A percentile compares a stretch with the other conserved stretches of the same genome.
Evolutionary conservation across 2,329 filamentous ascomycete genomes (phyloP).

Genomic region (Arthrinium phaeospermum): DNA sequence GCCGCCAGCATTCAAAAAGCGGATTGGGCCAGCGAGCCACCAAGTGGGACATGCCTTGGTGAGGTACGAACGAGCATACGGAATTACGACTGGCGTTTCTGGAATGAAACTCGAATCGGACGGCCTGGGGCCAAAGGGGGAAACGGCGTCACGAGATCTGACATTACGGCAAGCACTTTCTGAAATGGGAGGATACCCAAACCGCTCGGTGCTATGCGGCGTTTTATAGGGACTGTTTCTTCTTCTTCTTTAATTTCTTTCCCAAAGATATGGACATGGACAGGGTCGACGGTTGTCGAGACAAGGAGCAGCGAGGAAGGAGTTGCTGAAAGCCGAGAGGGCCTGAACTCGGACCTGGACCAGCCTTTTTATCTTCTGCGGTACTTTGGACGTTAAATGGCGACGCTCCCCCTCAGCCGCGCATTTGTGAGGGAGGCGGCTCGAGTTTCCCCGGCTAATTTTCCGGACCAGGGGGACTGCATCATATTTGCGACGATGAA

Average conservation of each 20-base stretch:
- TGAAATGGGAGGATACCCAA: conserved; percentile 16
- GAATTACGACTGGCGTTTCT: conserved; percentile 16
- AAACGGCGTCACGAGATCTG: conserved; percentile 13
- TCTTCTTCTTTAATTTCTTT: conserved; percentile 13
- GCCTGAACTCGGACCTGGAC: not conserved
- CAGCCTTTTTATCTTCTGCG: not conserved
- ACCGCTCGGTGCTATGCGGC: conserved; percentile 1
- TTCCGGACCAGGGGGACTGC: not conserved
- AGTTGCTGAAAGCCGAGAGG: not conserved
- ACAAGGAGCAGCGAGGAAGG: not conserved
- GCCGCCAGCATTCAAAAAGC: not conserved
- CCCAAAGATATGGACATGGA: not conserved
- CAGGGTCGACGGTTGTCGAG: not conserved
- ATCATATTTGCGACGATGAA: not conserved
- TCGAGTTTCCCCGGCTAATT: not conserved
- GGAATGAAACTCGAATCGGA: conserved; percentile 4
- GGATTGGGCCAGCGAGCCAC: not conserved
- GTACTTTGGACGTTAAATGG: not conserved
- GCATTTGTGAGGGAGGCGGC: not conserved
- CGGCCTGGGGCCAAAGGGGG: conserved; percentile 4
- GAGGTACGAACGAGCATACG: conserved; percentile 5
- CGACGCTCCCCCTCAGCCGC: not conserved
- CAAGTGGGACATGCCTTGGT: not conserved
- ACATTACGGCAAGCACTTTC: conserved; percentile 18
- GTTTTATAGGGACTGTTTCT: conserved; percentile 15